Base-by-base conservation (phyloP, 805 yeast species). In the Teunomyces atbi region DNA sequence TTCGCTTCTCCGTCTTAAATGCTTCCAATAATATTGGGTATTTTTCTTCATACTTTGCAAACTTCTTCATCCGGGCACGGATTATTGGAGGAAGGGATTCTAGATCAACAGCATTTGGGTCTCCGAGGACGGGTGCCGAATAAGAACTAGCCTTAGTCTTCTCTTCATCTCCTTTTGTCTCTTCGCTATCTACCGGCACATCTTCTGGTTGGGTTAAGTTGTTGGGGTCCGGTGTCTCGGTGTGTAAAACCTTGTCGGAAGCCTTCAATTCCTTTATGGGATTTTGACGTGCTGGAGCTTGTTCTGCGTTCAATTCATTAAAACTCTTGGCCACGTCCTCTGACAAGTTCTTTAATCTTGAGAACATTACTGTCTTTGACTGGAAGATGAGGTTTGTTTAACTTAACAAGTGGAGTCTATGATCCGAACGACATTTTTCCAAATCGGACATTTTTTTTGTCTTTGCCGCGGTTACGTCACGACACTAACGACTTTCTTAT, bases 1-100 rank as follows among this genome's bases (percentile, higher is more conserved):
- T 86, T 42, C 77, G 71, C 67, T 86, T 89, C 62, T 91, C 97
- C 1, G 76, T 69, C 59, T 89, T 87, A 68, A 89, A 94, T 0
- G 98, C 97, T 37, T 85, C 85, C 42, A 90, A 74, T 12, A 92
- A 70, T 36, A 82, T 69, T 0, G 99, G 99, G 60, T 94, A 92
- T 62, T 89, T 90, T 42, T 85, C 86, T 62, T 92, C 98, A 63
- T 91, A 92, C 62, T 89, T 90, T 46, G 77, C 81, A 58, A 86
- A 88, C 68, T 89, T 91, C 46, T 77, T 76, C 63, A 90, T 65
- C 57, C 84, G 86, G 5, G 82, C 66, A 48, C 78, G 76, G 13
- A 89, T 65, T 4, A 77, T 81, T 2, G 77, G 75, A 0, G 89
- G 81, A 28, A 86, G 60, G 2, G 73, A 74, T n/a, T 69, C 68